A percentile compares a stretch with the other conserved stretches of the same genome.
phyloP scores from a whole-genome alignment of 345 rosid species.

The Hibiscus trionum region DNA sequence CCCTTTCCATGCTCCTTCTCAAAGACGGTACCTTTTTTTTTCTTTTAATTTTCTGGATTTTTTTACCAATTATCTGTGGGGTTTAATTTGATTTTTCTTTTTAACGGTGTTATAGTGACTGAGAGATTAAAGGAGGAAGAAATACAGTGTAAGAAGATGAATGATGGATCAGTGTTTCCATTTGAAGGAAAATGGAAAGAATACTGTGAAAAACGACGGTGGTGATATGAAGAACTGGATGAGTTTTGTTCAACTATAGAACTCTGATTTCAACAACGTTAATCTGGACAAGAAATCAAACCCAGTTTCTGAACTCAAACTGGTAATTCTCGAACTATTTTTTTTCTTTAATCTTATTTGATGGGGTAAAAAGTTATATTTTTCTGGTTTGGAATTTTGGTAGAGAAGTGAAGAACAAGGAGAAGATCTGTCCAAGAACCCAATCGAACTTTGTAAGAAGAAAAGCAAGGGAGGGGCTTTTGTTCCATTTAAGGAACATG shows the following conservation, averaged over 20 bases:
- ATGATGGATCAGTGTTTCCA: neutral
- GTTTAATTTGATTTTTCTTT: neutral
- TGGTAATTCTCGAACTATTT: neutral
- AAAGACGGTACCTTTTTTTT: neutral
- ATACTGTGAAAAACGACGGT: neutral
- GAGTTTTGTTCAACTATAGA: neutral
- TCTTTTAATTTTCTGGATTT: too few relatives aligned
- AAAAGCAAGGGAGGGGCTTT: too few relatives aligned
- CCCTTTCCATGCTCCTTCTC: neutral
- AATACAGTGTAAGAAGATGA: neutral
- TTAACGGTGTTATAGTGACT: neutral
- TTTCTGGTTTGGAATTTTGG: too few relatives aligned
- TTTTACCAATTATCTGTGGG: neutral
- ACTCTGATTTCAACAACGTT: neutral
- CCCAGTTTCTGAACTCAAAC: neutral
- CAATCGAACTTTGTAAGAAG: too few relatives aligned
- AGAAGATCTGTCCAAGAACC: too few relatives aligned
- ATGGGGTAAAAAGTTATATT: too few relatives aligned
- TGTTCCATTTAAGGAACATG: too few relatives aligned
- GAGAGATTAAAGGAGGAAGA: neutral
- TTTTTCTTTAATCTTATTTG: neutral
- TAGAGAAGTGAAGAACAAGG: too few relatives aligned
- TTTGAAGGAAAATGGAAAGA: neutral
- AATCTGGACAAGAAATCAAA: neutral
- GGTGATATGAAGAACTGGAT: neutral